These are phyloP conservation scores for Calonectria pteridis DNA, from an alignment of 2,329 filamentous ascomycete genomes.

Conservation along the genomic window DNA sequence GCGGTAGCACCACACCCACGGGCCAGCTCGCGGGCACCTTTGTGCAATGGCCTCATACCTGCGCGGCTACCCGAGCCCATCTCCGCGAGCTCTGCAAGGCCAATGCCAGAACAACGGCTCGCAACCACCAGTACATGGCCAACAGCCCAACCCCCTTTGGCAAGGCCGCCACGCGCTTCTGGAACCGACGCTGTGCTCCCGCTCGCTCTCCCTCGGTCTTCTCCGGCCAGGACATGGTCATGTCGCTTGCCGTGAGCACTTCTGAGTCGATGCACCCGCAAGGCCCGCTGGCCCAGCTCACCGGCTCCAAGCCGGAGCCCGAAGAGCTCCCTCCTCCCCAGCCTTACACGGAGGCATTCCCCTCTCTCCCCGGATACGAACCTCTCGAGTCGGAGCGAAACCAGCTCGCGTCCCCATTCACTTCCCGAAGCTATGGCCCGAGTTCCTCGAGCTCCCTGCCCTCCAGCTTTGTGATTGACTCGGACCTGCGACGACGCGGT, in stretches of 20 bases:
- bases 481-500: slow-evolving; percentile 56
- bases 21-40: slow-evolving; percentile 61
- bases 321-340: slow-evolving; percentile 40
- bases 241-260: slow-evolving; percentile 73
- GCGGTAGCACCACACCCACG: slow-evolving; percentile 69
- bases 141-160: slow-evolving; percentile 69
- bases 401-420: slow-evolving; percentile 67
- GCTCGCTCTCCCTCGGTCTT: slow-evolving; percentile 63
- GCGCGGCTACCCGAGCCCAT: slow-evolving; percentile 71
- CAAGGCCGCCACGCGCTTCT: slow-evolving; percentile 61
- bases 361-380: slow-evolving; percentile 28
- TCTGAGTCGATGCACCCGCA: slow-evolving; percentile 74
- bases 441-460: slow-evolving; percentile 67
- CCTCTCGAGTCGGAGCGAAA: slow-evolving; percentile 44
- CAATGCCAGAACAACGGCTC: slow-evolving; percentile 61
- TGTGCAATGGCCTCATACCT: slow-evolving; percentile 74
- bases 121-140: slow-evolving; percentile 61
- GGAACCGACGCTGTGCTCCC: slow-evolving; percentile 63
- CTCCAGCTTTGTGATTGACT: slow-evolving; percentile 49
- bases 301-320: slow-evolving; percentile 54
- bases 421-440: slow-evolving; percentile 71
- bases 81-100: slow-evolving; percentile 73
- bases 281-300: slow-evolving; percentile 71
- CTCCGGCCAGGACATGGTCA: slow-evolving; percentile 70
- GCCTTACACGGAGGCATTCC: slow-evolving; percentile 18